Conservation (phyloP, 805 yeast species). For the Candida morakotiae region DNA sequence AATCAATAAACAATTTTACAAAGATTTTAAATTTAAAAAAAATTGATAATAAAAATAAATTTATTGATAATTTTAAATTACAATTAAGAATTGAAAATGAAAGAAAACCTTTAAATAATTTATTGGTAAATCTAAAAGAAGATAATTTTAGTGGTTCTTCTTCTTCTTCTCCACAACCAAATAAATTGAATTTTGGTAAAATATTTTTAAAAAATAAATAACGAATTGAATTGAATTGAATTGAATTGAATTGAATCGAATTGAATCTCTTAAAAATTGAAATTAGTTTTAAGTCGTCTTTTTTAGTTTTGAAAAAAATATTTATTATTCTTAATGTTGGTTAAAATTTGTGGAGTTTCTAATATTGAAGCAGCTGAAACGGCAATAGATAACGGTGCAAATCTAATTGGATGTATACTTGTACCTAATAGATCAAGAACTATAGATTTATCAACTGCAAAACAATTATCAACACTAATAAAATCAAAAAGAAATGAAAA, state of each 20-base stretch:
- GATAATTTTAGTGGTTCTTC: constrained; percentile 14
- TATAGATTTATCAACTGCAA: constrained; percentile 34
- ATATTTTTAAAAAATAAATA: constrained; percentile 39
- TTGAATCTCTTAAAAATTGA: too few relatives aligned
- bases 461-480: constrained; percentile 24
- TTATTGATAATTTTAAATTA: constrained; percentile 33
- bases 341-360: constrained; percentile 83
- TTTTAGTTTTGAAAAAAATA: constrained; percentile 5
- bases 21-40: constrained; percentile 67
- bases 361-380: constrained; percentile 61
- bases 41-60: constrained; percentile 31
- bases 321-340: constrained; percentile 29
- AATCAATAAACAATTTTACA: constrained; percentile 54
- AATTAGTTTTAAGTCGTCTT: too few relatives aligned
- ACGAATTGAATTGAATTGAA: constrained; percentile 4
- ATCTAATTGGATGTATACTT: constrained; percentile 76
- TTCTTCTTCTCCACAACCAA: constrained; percentile 44
- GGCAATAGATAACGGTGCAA: constrained; percentile 72
- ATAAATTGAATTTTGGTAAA: constrained; percentile 61
- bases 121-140: constrained; percentile 13
- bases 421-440: constrained; percentile 83
- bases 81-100: constrained; percentile 26
- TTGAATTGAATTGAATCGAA: neutral
- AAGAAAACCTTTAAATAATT: neutral
- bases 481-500: constrained; percentile 15